These are phyloP conservation scores for Emydomyces testavorans DNA, from an alignment of 2,329 filamentous ascomycete genomes.

Conservation along the genomic window DNA sequence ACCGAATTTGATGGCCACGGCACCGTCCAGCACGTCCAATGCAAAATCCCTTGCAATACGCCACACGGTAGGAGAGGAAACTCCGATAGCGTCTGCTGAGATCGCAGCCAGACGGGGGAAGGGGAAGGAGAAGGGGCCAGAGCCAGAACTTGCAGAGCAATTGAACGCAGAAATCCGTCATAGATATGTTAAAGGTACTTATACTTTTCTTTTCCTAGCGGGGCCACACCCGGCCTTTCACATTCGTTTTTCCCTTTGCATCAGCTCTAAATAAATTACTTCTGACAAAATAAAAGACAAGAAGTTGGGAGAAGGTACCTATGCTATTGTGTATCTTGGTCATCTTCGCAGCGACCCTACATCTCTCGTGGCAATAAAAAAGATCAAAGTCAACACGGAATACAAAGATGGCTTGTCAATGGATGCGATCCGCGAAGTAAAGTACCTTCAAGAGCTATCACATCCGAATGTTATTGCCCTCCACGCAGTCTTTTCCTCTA, in stretches of 20 bases:
- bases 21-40: slow-evolving; percentile 24
- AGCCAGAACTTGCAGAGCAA: slow-evolving; percentile 52
- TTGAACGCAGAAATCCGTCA: slow-evolving; percentile 70
- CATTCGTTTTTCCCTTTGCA: neutral
- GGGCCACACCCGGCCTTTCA: neutral
- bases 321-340: slow-evolving; percentile 87
- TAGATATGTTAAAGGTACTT: slow-evolving; percentile 75
- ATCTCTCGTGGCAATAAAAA: slow-evolving; percentile 59
- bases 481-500: slow-evolving; percentile 85
- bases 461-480: slow-evolving; percentile 95
- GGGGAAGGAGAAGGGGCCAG: slow-evolving; percentile 16
- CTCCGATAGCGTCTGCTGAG: neutral
- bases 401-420: slow-evolving; percentile 86
- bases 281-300: slow-evolving; percentile 46
- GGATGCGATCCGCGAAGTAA: slow-evolving; percentile 91
- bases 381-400: slow-evolving; percentile 44
- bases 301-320: slow-evolving; percentile 91
- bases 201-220: neutral
- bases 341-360: slow-evolving; percentile 61
- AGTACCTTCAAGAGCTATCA: slow-evolving; percentile 82
- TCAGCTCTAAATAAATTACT: too few species aligned
- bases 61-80: slow-evolving; percentile 17
- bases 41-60: slow-evolving; percentile 28
- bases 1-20: slow-evolving; percentile 21
- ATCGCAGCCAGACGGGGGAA: neutral